These are phyloP conservation scores for Phytopythium oedochilum DNA, from an alignment of 352 stramenopile species.

Conservation along the genomic window DNA sequence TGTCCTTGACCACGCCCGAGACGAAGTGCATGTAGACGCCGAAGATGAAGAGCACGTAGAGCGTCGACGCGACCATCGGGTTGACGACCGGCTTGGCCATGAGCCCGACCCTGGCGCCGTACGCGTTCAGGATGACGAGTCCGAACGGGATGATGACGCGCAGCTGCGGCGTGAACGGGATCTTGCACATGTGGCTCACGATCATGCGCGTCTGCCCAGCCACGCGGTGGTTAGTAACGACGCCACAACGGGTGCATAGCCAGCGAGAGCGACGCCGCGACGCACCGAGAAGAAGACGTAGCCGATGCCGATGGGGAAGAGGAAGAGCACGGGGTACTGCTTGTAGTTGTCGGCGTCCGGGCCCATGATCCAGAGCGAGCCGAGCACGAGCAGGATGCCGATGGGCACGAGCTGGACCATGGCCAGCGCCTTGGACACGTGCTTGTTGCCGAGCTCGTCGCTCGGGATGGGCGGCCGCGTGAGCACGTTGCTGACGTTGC, in stretches of 20 bases:
- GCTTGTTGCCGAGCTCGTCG: constrained; percentile 80
- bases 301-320: constrained; percentile 75
- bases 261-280: background rate
- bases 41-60: constrained; percentile 75
- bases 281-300: constrained; percentile 85
- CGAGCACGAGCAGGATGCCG: constrained; percentile 44
- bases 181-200: constrained; percentile 88
- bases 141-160: constrained; percentile 78
- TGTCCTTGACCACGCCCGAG: constrained; percentile 75
- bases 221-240: no score
- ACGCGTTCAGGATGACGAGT: constrained; percentile 72
- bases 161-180: constrained; percentile 77
- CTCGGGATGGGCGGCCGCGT: constrained; percentile 42
- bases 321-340: constrained; percentile 68
- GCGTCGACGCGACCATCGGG: constrained; percentile 56
- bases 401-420: constrained; percentile 73
- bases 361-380: constrained; percentile 69
- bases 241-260: no score
- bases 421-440: constrained; percentile 77
- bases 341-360: constrained; percentile 61
- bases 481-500: constrained; percentile 77
- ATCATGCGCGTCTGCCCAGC: constrained; percentile 79
- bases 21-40: constrained; percentile 82
- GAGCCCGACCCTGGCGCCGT: constrained; percentile 43
- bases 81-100: constrained; percentile 44